A percentile compares a stretch with the other conserved stretches of the same genome.
Conservation (phyloP, 2,329 filamentous ascomycete genomes). For the Trichoderma polysporum region DNA sequence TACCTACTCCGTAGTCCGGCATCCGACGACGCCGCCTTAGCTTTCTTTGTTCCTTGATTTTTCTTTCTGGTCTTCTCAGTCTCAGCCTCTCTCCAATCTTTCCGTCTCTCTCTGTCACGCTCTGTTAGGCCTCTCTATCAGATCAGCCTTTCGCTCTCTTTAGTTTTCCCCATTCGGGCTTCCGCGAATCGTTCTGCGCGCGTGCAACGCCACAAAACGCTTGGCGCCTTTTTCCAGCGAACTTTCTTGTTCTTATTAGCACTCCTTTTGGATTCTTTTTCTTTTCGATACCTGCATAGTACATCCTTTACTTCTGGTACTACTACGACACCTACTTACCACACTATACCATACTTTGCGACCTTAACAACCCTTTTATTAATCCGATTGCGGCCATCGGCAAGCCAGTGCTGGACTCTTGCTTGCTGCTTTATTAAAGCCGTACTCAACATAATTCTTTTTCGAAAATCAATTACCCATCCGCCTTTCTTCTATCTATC, state of each 20-base stretch:
- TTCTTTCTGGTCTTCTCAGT: constrained; percentile 3
- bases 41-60: constrained; percentile 14
- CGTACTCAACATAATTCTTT: background rate
- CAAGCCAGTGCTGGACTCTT: constrained; percentile 20
- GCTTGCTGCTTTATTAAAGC: constrained; percentile 11
- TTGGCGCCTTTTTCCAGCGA: constrained; percentile 11
- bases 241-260: background rate
- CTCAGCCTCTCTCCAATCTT: background rate
- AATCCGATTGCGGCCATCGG: constrained; percentile 16
- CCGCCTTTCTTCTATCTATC: background rate
- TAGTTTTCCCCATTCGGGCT: background rate
- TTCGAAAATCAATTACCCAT: background rate
- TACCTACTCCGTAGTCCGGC: constrained; percentile 11
- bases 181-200: constrained; percentile 13
- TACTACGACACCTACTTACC: background rate
- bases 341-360: background rate
- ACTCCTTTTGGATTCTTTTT: constrained; percentile 17
- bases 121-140: constrained; percentile 11
- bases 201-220: constrained; percentile 13
- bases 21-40: constrained; percentile 16
- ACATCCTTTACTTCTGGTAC: background rate
- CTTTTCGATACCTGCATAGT: constrained; percentile 13
- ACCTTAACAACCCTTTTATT: constrained; percentile 6
- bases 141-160: constrained; percentile 10
- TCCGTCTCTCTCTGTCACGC: constrained; percentile 2